Base-by-base conservation (phyloP, 2,329 filamentous ascomycete genomes). In the Neonectria magnoliae region DNA sequence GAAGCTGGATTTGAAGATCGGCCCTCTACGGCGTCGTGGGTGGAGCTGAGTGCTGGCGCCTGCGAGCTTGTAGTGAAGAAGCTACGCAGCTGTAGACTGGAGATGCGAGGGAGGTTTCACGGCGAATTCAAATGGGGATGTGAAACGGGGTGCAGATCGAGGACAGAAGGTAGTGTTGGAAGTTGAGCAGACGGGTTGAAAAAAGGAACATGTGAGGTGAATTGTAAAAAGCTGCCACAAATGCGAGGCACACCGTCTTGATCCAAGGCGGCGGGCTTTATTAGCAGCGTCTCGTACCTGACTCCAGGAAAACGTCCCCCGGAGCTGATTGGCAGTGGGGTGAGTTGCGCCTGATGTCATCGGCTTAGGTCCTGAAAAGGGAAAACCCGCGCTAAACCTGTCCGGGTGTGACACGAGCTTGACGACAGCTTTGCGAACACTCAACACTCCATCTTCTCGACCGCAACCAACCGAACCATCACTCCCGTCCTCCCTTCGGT, bases 191-290 rank as follows among this genome's bases (percentile, higher is more conserved):
- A 31, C 25, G 44, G 57, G 48, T 65, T 57, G 65, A 67, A 65
- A 60, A 69, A 60, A 67, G 57, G 41, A 50, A 47, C 60, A 50
- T 57, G 51, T 11, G 55, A 58, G 64, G 53, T 68, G 25, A 50
- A 16, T 36, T 16, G 33, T 36, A 36, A 6, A 16, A 36, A 14
- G 33, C 13, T 25, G 25, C 25, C 25, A 25, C 25, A 25, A 25
- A 25, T 25, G 25, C 25, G 25, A 25, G 25, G 25, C 25, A 29
- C 29, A 36, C 33, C 5, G 14, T 36, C 33, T 14, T 29, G 13
- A 48, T 48, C 16, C 45, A 22, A 14, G 33, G 14, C 5, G 36
- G 36, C 36, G 36, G 36, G 36, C 14, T 14, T 6, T 25, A 20
- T 53, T 33, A 22, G n/a, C 10, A 11, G 42, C 13, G 44, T 55